Percentiles rank a stretch among this genome's conserved stretches.
phyloP scores from a whole-genome alignment of 352 stramenopile species.

The Phytophthora vignae region DNA sequence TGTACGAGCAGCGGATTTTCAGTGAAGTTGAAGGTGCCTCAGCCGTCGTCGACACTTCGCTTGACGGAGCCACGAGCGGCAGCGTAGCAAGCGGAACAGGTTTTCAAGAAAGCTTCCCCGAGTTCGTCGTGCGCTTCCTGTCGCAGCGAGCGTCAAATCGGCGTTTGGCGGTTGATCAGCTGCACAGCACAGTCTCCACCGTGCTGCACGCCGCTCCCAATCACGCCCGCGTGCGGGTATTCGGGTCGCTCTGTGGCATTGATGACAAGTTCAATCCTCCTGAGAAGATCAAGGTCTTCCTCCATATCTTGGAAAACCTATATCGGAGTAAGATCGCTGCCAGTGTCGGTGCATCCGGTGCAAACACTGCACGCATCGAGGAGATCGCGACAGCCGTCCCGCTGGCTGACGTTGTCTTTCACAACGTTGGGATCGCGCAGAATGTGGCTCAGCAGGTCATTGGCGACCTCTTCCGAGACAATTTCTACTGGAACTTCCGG shows the following conservation, averaged over 20 bases:
- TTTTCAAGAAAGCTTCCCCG: slow-evolving; percentile 69
- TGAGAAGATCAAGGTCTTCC: slow-evolving; percentile 73
- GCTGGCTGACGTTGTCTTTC: slow-evolving; percentile 68
- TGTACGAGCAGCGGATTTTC: slow-evolving; percentile 72
- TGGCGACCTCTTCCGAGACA: slow-evolving; percentile 72
- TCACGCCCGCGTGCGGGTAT: slow-evolving; percentile 65
- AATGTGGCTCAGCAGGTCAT: slow-evolving; percentile 65
- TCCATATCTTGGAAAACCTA: slow-evolving; percentile 70
- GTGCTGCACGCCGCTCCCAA: slow-evolving; percentile 54
- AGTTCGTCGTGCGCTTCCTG: slow-evolving; percentile 74
- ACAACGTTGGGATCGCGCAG: slow-evolving; percentile 72
- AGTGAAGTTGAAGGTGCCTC: slow-evolving; percentile 47
- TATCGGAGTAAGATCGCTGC: slow-evolving; percentile 59
- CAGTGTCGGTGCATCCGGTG: slow-evolving; percentile 24
- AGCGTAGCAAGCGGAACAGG: slow-evolving; percentile 21
- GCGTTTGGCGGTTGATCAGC: slow-evolving; percentile 61
- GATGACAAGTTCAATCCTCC: slow-evolving; percentile 68
- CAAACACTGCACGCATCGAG: slow-evolving; percentile 34
- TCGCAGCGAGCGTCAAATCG: slow-evolving; percentile 56
- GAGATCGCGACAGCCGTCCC: slow-evolving; percentile 30
- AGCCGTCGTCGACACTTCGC: slow-evolving; percentile 17
- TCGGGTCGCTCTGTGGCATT: slow-evolving; percentile 70
- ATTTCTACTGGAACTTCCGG: slow-evolving; percentile 84
- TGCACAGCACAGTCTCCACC: slow-evolving; percentile 61
- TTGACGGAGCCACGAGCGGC: slow-evolving; percentile 15